A percentile compares a stretch with the other conserved stretches of the same genome.
phyloP scores from a whole-genome alignment of 2,329 filamentous ascomycete genomes.

The Tympanopsis confertula region DNA sequence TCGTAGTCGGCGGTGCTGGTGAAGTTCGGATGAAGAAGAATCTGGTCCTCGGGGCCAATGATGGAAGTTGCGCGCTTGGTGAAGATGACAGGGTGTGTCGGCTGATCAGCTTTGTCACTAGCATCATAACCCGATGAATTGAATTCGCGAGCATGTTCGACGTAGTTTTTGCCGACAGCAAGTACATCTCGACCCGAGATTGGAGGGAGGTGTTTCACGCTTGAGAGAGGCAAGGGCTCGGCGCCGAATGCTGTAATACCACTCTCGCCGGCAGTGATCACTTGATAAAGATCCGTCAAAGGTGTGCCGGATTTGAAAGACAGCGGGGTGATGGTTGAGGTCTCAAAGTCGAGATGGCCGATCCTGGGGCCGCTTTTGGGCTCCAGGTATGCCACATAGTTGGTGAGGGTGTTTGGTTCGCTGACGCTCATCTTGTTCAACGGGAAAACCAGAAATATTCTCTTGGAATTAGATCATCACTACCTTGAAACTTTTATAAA shows the following conservation, averaged over 20 bases:
- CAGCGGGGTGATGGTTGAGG: slow-evolving; percentile 26
- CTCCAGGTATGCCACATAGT: slow-evolving; percentile 20
- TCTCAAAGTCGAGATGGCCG: slow-evolving; percentile 25
- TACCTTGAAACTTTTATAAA: no score
- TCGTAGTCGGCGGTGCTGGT: slow-evolving; percentile 40
- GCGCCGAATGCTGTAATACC: slow-evolving; percentile 16
- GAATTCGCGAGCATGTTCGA: slow-evolving; percentile 44
- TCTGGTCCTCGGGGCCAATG: slow-evolving; percentile 31
- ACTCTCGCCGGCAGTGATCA: slow-evolving; percentile 31
- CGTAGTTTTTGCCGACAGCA: slow-evolving; percentile 44
- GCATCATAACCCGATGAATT: slow-evolving; percentile 41
- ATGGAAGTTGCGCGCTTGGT: slow-evolving; percentile 41
- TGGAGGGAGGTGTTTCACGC: slow-evolving; percentile 30
- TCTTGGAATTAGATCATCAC: no score
- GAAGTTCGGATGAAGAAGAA: slow-evolving; percentile 31
- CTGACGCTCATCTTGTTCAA: no score
- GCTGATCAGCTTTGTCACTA: slow-evolving; percentile 38
- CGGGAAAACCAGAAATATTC: no score
- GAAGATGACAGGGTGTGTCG: slow-evolving; percentile 42
- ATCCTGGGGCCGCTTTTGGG: slow-evolving; percentile 15
- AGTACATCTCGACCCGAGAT: slow-evolving; percentile 37
- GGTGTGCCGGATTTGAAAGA: slow-evolving; percentile 31
- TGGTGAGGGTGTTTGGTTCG: slow-evolving; percentile 1
- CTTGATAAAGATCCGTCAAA: slow-evolving; percentile 33
- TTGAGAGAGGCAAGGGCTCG: slow-evolving; percentile 14